Evolutionary conservation across 805 yeast species (phyloP), one percentile per base, ranked within the genome.

Genomic region (Clavispora santaluciae): DNA sequence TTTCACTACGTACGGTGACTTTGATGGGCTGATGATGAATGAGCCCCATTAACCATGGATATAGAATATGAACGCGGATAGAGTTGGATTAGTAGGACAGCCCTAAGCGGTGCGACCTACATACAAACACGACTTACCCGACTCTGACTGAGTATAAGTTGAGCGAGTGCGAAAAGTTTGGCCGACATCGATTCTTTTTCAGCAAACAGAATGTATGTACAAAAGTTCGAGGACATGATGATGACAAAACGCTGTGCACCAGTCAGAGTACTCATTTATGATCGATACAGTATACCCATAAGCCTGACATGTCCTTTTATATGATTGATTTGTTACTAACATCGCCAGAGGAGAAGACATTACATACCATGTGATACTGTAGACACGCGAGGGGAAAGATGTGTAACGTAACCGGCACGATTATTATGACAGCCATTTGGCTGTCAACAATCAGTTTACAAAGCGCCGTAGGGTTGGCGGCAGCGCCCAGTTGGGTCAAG

Each of bases 181-280:
- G 22, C 5, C 11, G 20, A 3, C 35, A 13, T 16, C 18, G 6
- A 12, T 9, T 7, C 35, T 17, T 20, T 28, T 24, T 6, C 20
- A 8, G 12, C 16, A 7, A 28, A 15, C 28, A 23, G 46, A 38
- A 33, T 33, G 54, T 50, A 50, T 50, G 54, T 50, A 23, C 26
- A 20, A 21, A 6, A 30, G 13, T 23, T 23, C 34, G 24, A 24
- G 45, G 54, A 50, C 50, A 41, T 39, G 40, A 59, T 64, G 74
- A 69, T 53, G 72, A 69, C 72, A 65, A 64, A 57, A 63, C 69
- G 74, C 74, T 69, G 74, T 69, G 74, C 74, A 69, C 74, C 74
- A 69, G 73, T 68, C 74, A 67, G 74, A 69, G 68, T 64, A 67
- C 71, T 68, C 64, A 47, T 44, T 54, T 57, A 68, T 69, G 74